Evolutionary conservation across 139 green algal species (phyloP).

Genomic region (Haematococcus sp.): DNA sequence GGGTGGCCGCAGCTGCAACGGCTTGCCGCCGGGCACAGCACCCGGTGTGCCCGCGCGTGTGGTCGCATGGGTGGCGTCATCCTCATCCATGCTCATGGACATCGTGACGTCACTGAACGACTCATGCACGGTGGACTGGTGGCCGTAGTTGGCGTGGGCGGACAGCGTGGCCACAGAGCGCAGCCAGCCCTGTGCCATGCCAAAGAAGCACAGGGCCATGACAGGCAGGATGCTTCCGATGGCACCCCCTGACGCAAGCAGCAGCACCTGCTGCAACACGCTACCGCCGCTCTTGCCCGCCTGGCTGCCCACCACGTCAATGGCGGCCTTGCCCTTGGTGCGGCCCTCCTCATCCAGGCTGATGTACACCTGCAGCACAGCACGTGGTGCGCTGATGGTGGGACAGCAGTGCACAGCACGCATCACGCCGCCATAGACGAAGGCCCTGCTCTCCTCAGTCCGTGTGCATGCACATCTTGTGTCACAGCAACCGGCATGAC

Average conservation of each 20-base stretch:
- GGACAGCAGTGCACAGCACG: too few relatives aligned
- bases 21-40: too few relatives aligned
- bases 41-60: too few relatives aligned
- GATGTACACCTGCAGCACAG: slow-evolving; percentile 48
- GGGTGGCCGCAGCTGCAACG: too few relatives aligned
- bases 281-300: slow-evolving; percentile 43
- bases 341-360: slow-evolving; percentile 58
- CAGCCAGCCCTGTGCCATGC: slow-evolving; percentile 52
- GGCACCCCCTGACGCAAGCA: slow-evolving; percentile 60
- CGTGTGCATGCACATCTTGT: neutral
- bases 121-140: neutral
- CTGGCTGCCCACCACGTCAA: slow-evolving; percentile 48
- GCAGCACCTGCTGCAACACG: slow-evolving; percentile 56
- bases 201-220: slow-evolving; percentile 66
- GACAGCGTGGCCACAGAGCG: neutral
- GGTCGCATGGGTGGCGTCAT: too few relatives aligned
- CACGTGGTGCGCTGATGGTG: neutral
- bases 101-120: neutral
- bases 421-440: neutral
- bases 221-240: slow-evolving; percentile 70
- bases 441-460: neutral
- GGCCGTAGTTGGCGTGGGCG: slow-evolving; percentile 3
- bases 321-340: slow-evolving; percentile 92
- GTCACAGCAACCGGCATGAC: too few relatives aligned
- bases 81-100: too few relatives aligned